These are phyloP conservation scores for Conticribra guillardii DNA, from an alignment of 108 stramenopile species.

Conservation along the genomic window DNA sequence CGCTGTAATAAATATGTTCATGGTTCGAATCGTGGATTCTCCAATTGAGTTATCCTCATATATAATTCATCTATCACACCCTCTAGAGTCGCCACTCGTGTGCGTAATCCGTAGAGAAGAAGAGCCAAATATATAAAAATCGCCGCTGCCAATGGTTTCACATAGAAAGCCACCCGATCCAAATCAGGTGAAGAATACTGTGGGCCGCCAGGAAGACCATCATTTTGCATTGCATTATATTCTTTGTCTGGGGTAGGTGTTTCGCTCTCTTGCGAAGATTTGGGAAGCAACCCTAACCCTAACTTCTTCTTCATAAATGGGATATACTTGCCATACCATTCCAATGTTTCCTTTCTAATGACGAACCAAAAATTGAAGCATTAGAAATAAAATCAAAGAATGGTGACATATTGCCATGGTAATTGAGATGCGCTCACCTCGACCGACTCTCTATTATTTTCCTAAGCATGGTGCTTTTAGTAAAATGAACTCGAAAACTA, in stretches of 20 bases:
- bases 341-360: conserved; percentile 3
- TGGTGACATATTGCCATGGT: not conserved
- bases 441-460: conserved; percentile 61
- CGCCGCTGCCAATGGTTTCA: too few relatives aligned
- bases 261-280: not conserved
- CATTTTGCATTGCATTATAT: not conserved
- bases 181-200: too few relatives aligned
- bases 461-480: conserved; percentile 66
- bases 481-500: conserved; percentile 55
- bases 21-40: too few relatives aligned
- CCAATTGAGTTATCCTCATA: too few relatives aligned
- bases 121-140: too few relatives aligned
- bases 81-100: too few relatives aligned
- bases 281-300: not conserved
- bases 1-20: too few relatives aligned
- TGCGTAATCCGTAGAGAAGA: too few relatives aligned
- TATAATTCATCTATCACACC: too few relatives aligned
- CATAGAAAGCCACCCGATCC: too few relatives aligned
- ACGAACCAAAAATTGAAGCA: not conserved
- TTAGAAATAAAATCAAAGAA: not conserved
- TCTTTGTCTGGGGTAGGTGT: not conserved
- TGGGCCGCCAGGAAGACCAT: too few relatives aligned
- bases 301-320: not conserved
- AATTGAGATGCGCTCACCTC: too few relatives aligned
- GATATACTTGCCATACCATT: conserved; percentile 11